Percentiles rank a stretch among this genome's conserved stretches.
phyloP scores from a whole-genome alignment of 257 asterid genomes.

The Ajuga chamaepitys region DNA sequence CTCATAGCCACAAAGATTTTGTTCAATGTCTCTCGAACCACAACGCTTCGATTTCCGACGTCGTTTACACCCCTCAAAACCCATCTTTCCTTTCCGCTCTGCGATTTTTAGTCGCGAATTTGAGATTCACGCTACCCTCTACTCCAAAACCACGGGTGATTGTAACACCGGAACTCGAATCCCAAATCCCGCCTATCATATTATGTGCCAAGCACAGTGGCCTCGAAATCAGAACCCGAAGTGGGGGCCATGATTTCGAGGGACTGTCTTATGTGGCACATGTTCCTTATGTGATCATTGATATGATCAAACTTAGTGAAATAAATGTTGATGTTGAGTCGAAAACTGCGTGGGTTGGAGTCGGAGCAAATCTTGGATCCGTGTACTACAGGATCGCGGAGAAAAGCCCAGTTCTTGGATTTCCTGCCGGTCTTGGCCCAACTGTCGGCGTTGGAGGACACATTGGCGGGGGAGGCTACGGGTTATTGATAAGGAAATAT shows the following conservation, averaged over 20 bases:
- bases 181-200: conserved; percentile 14
- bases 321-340: not conserved
- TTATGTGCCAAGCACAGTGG: conserved; percentile 3
- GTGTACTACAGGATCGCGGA: conserved; percentile 10
- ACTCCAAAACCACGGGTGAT: conserved; percentile 8
- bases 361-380: conserved; percentile 12
- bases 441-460: conserved; percentile 27
- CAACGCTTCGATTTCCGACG: not conserved
- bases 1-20: not conserved
- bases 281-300: conserved; percentile 19
- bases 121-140: not conserved
- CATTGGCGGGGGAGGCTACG: conserved; percentile 21
- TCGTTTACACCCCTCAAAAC: conserved; percentile 7
- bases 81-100: conserved; percentile 5
- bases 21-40: not conserved
- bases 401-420: conserved; percentile 2
- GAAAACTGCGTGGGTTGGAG: conserved; percentile 20
- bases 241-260: conserved; percentile 27
- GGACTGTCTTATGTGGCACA: conserved; percentile 18
- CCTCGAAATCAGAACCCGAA: conserved; percentile 18
- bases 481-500: conserved; percentile 4
- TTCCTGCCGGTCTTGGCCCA: not conserved
- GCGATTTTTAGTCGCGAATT: not conserved
- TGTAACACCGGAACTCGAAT: conserved; percentile 1
- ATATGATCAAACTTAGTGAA: conserved; percentile 11